Percentiles rank a stretch among this genome's conserved stretches.
Conservation (phyloP, 345 rosid genomes). For the Brassica incana region DNA sequence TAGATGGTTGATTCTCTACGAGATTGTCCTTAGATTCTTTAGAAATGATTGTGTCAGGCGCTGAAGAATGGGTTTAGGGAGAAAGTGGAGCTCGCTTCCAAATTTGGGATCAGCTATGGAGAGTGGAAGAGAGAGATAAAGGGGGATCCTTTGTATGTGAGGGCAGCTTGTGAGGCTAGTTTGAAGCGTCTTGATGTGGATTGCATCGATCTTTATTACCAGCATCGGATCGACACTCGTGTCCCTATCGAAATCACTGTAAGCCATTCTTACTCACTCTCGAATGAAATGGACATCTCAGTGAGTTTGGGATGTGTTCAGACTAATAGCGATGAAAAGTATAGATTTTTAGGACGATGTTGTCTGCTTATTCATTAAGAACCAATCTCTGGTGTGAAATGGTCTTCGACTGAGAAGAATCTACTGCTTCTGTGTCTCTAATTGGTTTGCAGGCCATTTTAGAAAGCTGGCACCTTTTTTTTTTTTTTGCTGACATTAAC, state of each 20-base stretch:
- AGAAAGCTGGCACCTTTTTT: not conserved
- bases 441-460: not conserved
- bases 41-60: slow-evolving; percentile 35
- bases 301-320: no score
- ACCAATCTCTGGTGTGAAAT: not conserved
- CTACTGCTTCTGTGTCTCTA: not conserved
- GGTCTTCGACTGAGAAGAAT: not conserved
- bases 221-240: slow-evolving; percentile 54
- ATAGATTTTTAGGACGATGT: no score
- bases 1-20: no score
- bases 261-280: not conserved
- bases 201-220: slow-evolving; percentile 64
- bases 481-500: not conserved
- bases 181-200: slow-evolving; percentile 55
- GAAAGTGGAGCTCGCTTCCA: slow-evolving; percentile 56
- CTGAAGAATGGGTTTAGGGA: slow-evolving; percentile 54
- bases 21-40: not conserved
- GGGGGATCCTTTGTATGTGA: slow-evolving; percentile 60
- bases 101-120: slow-evolving; percentile 41
- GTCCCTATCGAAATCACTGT: slow-evolving; percentile 69
- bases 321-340: no score
- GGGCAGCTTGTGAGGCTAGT: slow-evolving; percentile 62
- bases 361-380: not conserved
- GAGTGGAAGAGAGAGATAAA: slow-evolving; percentile 35
- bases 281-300: slow-evolving; percentile 5